Base-by-base conservation (phyloP, 2,329 filamentous ascomycete genomes). In the Trichocomaceae sp. region DNA sequence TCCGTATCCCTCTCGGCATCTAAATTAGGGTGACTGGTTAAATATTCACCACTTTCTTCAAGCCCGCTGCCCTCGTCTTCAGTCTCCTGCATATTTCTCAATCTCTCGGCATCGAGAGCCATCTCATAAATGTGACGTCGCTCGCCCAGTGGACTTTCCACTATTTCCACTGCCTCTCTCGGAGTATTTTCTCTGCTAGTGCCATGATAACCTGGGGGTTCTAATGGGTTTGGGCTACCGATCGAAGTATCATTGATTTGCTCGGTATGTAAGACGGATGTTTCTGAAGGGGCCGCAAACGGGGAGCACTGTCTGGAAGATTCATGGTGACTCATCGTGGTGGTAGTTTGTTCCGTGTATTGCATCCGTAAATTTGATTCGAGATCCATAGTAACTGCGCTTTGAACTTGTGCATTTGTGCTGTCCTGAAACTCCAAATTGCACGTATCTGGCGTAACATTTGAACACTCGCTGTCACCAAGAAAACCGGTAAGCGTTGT, bases 51-150 rank as follows among this genome's bases (percentile, higher is more conserved):
- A 9, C 26, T 29, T 29, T 29, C 31, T 13, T 51, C 47, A 12
- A 33, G 22, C 29, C 19, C 20, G 4, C 57, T 50, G 8, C 56
- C 56, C 50, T 51, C 48, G 33, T 22, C 47, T 15, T 35, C 15
- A 29, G 49, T 45, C 6, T 46, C 47, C 2, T 31, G 37, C 31
- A 22, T 15, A 19, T 12, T 17, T 48, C 37, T 42, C n/a, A 13
- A 20, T 12, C 33, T 15, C 19, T 26, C 23, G 20, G 35, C 10
- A 45, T 52, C 55, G 17, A 54, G 39, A 6, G 33, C 9, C 42
- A 58, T 56, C 5, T 56, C 51, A 39, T 39, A 39, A 17, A 39
- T 39, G 35, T 39, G 15, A 15, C 5, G 35, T 17, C n/a, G 35
- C 51, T 55, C 54, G 10, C 39, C 52, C 12, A 7, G n/a, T 39